Base-by-base conservation (phyloP, 345 rosid genomes). In the Camelina hispida region DNA sequence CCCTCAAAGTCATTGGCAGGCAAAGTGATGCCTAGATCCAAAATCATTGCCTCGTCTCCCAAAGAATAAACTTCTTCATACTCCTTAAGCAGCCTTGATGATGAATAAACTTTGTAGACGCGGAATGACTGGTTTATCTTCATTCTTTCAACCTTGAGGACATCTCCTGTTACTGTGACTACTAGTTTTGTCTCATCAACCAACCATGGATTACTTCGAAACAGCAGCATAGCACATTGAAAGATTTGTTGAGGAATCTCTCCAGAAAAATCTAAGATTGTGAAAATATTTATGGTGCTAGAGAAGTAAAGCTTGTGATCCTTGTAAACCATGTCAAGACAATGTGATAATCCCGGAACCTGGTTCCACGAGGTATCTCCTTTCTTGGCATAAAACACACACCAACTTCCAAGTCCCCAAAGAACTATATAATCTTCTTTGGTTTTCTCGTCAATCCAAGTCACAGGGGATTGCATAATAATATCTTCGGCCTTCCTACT, bases 391-490 rank as follows among this genome's bases (percentile, higher is more conserved):
- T 44, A 44, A n/a, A 44, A 9, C 38, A 63, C 37, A 43, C 7
- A 14, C 6, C 35, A 7, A 13, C 0, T 1, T 0, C 0, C 1
- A 63, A 43, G 8, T 25, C 22, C 38, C 20, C 53, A 63, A 3
- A 15, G 4, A 62, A 62, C 53, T 7, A 43, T 4, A 5, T 62
- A 62, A 23, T 62, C 52, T 25, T 25, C 30, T 23, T 62, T 62
- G 52, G 67, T 62, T 62, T 23, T 25, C 53, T 23, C 67, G 18
- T 62, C 66, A 42, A 42, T 62, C 52, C 67, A 42, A 22, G 22
- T 22, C 35, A 60, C 6, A 17, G 32, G 50, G 11, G 32, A 6
- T 5, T 17, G 32, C 12, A 40, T 40, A 20, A 1, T 1, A 2
- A 0, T 20, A 22, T 22, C 46, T 11, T 11, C 2, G 64, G 1